Percentiles rank a stretch among this genome's conserved stretches.
phyloP scores from a whole-genome alignment of 2,329 filamentous ascomycete genomes.

The Hymenoscyphus fraxineus region DNA sequence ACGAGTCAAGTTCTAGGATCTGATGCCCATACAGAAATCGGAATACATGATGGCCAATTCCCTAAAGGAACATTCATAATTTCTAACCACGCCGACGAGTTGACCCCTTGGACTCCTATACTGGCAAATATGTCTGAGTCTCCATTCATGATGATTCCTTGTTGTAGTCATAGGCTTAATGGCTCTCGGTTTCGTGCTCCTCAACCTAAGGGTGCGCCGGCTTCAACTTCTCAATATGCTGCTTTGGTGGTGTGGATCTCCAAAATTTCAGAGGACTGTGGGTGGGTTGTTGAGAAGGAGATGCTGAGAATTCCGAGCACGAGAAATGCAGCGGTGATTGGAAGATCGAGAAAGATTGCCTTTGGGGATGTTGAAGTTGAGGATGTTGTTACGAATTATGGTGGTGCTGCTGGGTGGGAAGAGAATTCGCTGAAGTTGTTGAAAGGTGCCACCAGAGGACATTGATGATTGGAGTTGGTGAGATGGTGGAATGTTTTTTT shows the following conservation, averaged over 20 bases:
- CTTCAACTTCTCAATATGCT: slow-evolving; percentile 67
- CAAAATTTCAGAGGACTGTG: slow-evolving; percentile 65
- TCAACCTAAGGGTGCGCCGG: slow-evolving; percentile 38
- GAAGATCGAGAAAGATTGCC: slow-evolving; percentile 43
- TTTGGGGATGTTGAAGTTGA: slow-evolving; percentile 40
- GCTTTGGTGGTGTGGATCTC: slow-evolving; percentile 77
- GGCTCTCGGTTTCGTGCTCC: slow-evolving; percentile 71
- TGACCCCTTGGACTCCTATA: slow-evolving; percentile 93
- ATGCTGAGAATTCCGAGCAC: slow-evolving; percentile 90
- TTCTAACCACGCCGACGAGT: slow-evolving; percentile 93
- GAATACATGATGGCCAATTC: slow-evolving; percentile 63
- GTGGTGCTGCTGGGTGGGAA: slow-evolving; percentile 54
- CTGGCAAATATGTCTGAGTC: slow-evolving; percentile 71
- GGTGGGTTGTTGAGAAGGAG: slow-evolving; percentile 75
- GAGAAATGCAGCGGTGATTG: slow-evolving; percentile 77
- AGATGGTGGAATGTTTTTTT: neutral
- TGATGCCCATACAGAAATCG: slow-evolving; percentile 35
- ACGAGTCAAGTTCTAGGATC: neutral
- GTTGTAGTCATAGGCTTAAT: slow-evolving; percentile 84
- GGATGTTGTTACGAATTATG: slow-evolving; percentile 47
- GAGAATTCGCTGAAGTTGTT: slow-evolving; percentile 61
- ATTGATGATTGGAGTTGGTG: slow-evolving; percentile 17
- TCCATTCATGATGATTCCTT: slow-evolving; percentile 90
- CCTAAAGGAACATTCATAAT: slow-evolving; percentile 79
- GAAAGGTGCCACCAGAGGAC: slow-evolving; percentile 40